These are phyloP conservation scores for Hypoxylon rickii DNA, from an alignment of 495 filamentous ascomycete genomes.

Conservation along the genomic window DNA sequence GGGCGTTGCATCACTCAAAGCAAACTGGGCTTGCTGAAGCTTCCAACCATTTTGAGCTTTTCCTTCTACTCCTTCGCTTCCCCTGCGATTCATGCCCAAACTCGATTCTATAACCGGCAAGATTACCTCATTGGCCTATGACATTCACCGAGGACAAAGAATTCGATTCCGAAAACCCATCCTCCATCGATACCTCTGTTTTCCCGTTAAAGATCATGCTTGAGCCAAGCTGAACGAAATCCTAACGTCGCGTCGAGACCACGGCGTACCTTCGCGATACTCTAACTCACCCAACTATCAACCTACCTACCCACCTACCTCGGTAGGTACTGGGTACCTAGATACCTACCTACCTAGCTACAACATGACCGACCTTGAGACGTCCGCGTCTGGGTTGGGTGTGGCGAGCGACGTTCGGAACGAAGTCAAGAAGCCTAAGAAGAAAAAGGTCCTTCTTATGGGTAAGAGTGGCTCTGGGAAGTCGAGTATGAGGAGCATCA, in stretches of 20 bases:
- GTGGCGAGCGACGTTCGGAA: conserved; percentile 33
- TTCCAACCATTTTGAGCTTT: too few species aligned
- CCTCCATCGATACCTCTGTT: neutral
- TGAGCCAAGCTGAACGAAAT: conserved; percentile 13
- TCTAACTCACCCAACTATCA: neutral
- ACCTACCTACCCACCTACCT: too few species aligned
- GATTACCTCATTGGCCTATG: too few species aligned
- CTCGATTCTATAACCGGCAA: too few species aligned
- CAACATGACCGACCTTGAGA: conserved; percentile 33
- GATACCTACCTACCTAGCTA: neutral
- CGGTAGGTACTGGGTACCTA: too few species aligned
- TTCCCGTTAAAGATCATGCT: conserved; percentile 16
- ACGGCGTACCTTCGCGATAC: conserved; percentile 8
- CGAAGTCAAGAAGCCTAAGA: conserved; percentile 62
- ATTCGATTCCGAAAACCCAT: too few species aligned
- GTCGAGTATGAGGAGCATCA: conserved; percentile 96
- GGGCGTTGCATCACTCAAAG: too few species aligned
- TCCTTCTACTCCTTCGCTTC: too few species aligned
- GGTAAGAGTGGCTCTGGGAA: conserved; percentile 99
- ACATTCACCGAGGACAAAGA: too few species aligned
- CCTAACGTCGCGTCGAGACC: conserved; percentile 27
- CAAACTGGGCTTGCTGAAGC: too few species aligned
- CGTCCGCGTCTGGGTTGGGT: conserved; percentile 29
- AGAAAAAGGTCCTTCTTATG: conserved; percentile 67
- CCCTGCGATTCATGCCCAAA: too few species aligned